Evolutionary conservation across 106 monocot genomes (phyloP).

Genomic region (Dendrobium officinale): DNA sequence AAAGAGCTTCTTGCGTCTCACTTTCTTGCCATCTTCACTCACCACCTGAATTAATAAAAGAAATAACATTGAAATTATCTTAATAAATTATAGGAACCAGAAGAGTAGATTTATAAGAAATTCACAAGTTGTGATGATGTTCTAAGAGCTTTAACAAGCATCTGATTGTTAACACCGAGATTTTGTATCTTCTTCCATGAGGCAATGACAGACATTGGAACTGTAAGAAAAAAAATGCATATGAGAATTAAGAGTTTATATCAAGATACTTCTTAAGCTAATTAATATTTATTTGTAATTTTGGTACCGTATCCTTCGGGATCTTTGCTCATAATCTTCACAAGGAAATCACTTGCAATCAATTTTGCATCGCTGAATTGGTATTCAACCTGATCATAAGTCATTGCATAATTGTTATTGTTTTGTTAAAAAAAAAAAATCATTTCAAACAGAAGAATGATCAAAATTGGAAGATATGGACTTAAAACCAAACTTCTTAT

Average conservation of each 20-base stretch:
- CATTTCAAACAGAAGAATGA: background rate
- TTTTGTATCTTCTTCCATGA: slow-evolving; percentile 80
- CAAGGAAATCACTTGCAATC: slow-evolving; percentile 56
- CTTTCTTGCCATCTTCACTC: slow-evolving; percentile 71
- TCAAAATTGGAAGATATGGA: too few relatives aligned
- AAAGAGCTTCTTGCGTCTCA: slow-evolving; percentile 49
- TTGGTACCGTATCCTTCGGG: slow-evolving; percentile 57
- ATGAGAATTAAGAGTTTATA: slow-evolving; percentile 66
- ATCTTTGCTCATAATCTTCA: slow-evolving; percentile 80
- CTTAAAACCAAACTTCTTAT: too few relatives aligned
- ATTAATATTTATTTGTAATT: background rate
- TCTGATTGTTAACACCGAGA: slow-evolving; percentile 36
- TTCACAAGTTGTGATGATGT: slow-evolving; percentile 72
- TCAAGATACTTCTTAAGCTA: slow-evolving; percentile 54
- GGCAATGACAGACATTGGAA: slow-evolving; percentile 64
- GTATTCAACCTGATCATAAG: slow-evolving; percentile 39
- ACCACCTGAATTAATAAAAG: slow-evolving; percentile 34
- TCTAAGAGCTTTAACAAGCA: slow-evolving; percentile 56
- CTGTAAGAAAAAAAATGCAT: slow-evolving; percentile 18
- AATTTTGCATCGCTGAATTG: slow-evolving; percentile 76
- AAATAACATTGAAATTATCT: background rate
- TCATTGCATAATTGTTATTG: background rate
- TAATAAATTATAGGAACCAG: background rate
- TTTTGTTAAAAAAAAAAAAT: too few relatives aligned
- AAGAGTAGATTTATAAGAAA: background rate